Evolutionary conservation across 2,329 filamentous ascomycete genomes (phyloP), one percentile per base, ranked within the genome.

Genomic region (Ophiostoma populinum): DNA sequence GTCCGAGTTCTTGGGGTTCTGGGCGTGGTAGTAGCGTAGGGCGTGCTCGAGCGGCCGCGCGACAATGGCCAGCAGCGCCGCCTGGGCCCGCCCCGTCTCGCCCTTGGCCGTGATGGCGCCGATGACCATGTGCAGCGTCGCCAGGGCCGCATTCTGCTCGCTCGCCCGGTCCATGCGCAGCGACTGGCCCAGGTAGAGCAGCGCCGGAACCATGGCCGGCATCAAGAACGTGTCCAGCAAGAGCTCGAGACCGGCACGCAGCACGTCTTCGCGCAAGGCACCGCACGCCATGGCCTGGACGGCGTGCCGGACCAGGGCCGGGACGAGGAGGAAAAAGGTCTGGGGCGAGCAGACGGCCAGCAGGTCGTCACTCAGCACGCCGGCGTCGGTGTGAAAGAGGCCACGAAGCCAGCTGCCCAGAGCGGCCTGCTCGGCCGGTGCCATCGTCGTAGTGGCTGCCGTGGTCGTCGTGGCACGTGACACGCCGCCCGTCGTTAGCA

Each of bases 261-360:
- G 62, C 24, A 65, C 70, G 25, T 85, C 76, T 29, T 82, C 69
- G 1, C 67, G 67, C 5, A 92, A 54, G 26, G 70, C 62, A 6
- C 72, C 72, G 2, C 64, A 63, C n/a, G 69, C 68, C 44, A 73
- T 74, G 1, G 79, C 81, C 24, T 78, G 58, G 0, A 83, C 68
- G 27, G 78, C 81, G 45, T 83, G 77, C 44, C 77, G 67, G 49
- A 87, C 85, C 0, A 90, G 57, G 0, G 79, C 77, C 2, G 82
- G 78, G 11, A 85, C 72, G 4, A 90, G 62, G 13, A 80, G 57
- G 46, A 87, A 87, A 49, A 90, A 90, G 25, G 85, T 75, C 48
- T 86, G 80, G 1, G 82, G 82, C 2, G 76, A 74, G 46, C 81
- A 90, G 1, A 78, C 79, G 7, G 79, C 75, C 70, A 87, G 81